These are phyloP conservation scores for Emergomyces africanus DNA, from an alignment of 2,329 filamentous ascomycete genomes.

Conservation along the genomic window DNA sequence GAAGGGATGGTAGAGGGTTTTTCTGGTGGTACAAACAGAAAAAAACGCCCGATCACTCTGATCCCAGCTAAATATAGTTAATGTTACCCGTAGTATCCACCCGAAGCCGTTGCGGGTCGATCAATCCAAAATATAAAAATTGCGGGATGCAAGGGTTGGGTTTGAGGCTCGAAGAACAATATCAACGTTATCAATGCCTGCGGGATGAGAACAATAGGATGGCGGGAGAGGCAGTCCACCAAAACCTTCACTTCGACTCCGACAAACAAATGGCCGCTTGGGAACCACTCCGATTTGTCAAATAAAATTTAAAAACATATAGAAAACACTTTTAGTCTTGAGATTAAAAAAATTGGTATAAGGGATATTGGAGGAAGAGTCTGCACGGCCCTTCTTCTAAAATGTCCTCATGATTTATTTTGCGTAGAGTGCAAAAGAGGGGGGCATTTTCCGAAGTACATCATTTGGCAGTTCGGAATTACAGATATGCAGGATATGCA, in stretches of 20 bases:
- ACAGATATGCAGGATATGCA: background rate
- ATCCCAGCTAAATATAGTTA: background rate
- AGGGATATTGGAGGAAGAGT: background rate
- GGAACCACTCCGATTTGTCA: background rate
- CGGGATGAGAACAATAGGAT: background rate
- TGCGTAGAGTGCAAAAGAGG: background rate
- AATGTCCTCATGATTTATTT: background rate
- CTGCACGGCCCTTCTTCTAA: background rate
- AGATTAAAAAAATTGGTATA: background rate
- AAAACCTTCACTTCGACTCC: background rate
- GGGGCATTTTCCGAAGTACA: background rate
- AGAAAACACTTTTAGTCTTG: background rate
- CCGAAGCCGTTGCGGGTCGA: background rate
- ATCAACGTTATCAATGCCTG: background rate
- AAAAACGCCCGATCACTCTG: background rate
- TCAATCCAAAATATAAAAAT: background rate
- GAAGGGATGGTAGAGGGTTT: background rate
- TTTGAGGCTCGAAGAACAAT: background rate
- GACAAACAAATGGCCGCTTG: background rate
- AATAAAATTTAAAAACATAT: background rate
- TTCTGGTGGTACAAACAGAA: background rate
- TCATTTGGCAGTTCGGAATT: background rate
- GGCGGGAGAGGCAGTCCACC: background rate
- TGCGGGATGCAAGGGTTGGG: background rate
- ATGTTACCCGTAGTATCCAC: background rate